Evolutionary conservation across 768 basidiomycete genomes (phyloP), one percentile per base, ranked within the genome.

Genomic region (Chalciporus chontae): DNA sequence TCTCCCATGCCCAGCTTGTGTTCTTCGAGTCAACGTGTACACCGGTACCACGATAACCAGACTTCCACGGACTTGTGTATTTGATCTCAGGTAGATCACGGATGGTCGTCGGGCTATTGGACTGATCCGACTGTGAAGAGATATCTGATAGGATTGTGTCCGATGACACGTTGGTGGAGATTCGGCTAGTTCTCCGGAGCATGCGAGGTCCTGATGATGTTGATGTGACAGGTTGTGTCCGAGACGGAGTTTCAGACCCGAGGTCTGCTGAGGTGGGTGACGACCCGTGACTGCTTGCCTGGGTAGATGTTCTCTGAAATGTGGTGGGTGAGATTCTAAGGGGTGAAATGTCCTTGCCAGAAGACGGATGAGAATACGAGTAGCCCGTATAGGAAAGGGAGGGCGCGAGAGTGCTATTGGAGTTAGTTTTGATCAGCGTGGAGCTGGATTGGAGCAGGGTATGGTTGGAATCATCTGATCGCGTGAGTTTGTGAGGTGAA

Each of bases 381-480:
- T 47, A 55, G 13, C 56, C 63, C 2, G 62, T 66, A 37, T 54
- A 57, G 11, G 64, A 64, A 23, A 49, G 58, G n/a, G 65, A 55
- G 5, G 58, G 57, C 8, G 65, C 50, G 14, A 69, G 55, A 2
- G 66, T 69, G 24, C 56, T 60, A 29, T 55, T 57, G 1, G 66
- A 69, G 48, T 56, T 61, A 45, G 51, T 58, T 36, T 56, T 60
- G 40, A 54, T 60, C 17, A 67, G 47, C 11, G 65, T 67, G 29
- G 40, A 21, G 17, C 43, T 50, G 0, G 67, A 69, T 27, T 50
- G 58, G 41, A 45, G 53, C 43, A 55, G 51, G 8, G 55, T 60
- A 29, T 43, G 57, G 32, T 36, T 54, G 8, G 59, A 63, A 52
- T 56, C 60, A 19, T 50, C 44, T 13, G 56, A 63, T 54, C 36